Evolutionary conservation across 2,329 filamentous ascomycete genomes (phyloP), one percentile per base, ranked within the genome.

Genomic region (Fusarium redolens): DNA sequence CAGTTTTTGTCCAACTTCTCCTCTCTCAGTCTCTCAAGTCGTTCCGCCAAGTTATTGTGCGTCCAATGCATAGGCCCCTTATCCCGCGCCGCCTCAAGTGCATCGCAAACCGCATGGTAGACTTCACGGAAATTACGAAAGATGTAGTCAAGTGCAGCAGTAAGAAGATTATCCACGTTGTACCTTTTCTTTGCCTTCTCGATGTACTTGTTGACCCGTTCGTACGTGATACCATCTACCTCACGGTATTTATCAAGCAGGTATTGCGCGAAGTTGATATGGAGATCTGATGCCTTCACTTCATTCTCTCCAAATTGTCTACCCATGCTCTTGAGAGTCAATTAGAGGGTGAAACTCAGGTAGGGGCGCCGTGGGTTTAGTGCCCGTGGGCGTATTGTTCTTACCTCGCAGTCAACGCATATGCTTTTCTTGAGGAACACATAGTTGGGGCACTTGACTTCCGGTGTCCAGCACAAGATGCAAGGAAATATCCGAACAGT

Each of bases 371-470:
- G 13, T 35, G 20, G 41, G 43, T 28, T 43, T 54, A 28, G 47
- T 71, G 38, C 47, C 13, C 38, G 22, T 37, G 37, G n/a, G 41
- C 40, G 31, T 6, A 38, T 60, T 35, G 50, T n/a, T 59, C 64
- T 68, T 73, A 68, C 75, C 63, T 77, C 71, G 45, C 75, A 76
- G 47, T 77, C 75, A 31, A 77, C 51, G 59, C 75, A 76, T 48
- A 69, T 67, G 33, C 75, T 75, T 55, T 71, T 63, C 51, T 73
- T 69, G 20, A 77, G 69, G 35, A 77, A 77, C 61, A 77, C 75
- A 59, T 75, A 76, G 58, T 75, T 76, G 41, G 69, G 43, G 41
- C 75, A 77, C 71, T 76, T 76, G 65, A 76, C 63, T 52, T 73
- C 69, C 43, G 73, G 73, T 72, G 71, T 67, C 75, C 75, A 77